A percentile compares a stretch with the other conserved stretches of the same genome.
Evolutionary conservation across 768 basidiomycete genomes (phyloP).

Genomic region (Filobasidium floriforme): DNA sequence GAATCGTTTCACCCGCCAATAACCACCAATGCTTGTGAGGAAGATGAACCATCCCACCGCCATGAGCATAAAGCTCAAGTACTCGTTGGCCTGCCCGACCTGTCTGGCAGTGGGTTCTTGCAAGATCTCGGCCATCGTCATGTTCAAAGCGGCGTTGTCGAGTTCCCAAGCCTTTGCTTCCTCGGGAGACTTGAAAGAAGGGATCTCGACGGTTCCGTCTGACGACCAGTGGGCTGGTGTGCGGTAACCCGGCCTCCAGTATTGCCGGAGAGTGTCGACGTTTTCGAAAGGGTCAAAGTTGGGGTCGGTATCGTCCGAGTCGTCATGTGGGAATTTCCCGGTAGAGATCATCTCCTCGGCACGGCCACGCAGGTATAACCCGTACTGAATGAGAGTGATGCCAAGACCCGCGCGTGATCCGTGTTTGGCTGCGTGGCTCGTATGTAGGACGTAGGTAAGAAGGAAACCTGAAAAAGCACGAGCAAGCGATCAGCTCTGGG

Average conservation of each 20-base stretch:
- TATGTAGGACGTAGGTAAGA: slow-evolving; percentile 76
- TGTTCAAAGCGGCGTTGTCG: slow-evolving; percentile 30
- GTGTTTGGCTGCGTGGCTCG: slow-evolving; percentile 82
- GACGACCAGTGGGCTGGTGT: slow-evolving; percentile 13
- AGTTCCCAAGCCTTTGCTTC: slow-evolving; percentile 34
- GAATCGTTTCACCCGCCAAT: slow-evolving; percentile 44
- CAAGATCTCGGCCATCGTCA: slow-evolving; percentile 33
- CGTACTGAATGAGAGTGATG: slow-evolving; percentile 86
- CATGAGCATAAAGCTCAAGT: slow-evolving; percentile 88
- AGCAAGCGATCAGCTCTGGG: neutral
- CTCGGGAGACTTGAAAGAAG: slow-evolving; percentile 28
- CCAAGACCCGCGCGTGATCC: slow-evolving; percentile 94
- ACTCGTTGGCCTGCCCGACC: slow-evolving; percentile 59
- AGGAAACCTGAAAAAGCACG: slow-evolving; percentile 44
- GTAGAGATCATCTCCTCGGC: slow-evolving; percentile 45
- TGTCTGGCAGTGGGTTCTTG: slow-evolving; percentile 37
- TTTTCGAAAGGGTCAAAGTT: slow-evolving; percentile 10
- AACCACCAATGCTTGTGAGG: slow-evolving; percentile 71
- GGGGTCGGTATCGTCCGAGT: slow-evolving; percentile 23
- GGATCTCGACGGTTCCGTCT: slow-evolving; percentile 15
- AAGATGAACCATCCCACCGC: slow-evolving; percentile 84
- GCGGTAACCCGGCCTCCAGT: slow-evolving; percentile 26
- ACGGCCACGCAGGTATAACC: slow-evolving; percentile 61
- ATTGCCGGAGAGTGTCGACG: slow-evolving; percentile 33
- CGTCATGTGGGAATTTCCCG: slow-evolving; percentile 36